Percentiles rank a stretch among this genome's conserved stretches.
Conservation (phyloP, 148 eudicot genomes). For the Vaccinium darrowii region DNA sequence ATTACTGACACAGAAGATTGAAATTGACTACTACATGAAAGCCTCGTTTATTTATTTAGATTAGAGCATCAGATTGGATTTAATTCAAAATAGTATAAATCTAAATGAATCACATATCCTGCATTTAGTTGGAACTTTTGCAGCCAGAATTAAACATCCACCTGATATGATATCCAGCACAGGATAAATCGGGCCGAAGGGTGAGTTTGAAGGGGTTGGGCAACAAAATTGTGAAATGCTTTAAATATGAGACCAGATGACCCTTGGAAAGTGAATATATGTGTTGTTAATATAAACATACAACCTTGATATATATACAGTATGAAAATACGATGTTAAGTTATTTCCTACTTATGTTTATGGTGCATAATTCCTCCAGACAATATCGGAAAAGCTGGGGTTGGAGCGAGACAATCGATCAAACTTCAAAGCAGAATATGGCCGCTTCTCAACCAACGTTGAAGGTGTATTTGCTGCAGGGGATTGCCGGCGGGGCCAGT, state of each 20-base stretch:
- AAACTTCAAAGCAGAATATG: constrained; percentile 60
- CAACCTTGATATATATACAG: neutral
- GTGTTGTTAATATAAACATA: neutral
- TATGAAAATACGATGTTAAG: constrained; percentile 24
- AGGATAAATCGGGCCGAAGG: neutral
- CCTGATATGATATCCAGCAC: neutral
- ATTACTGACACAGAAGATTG: neutral
- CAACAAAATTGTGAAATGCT: neutral
- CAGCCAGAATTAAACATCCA: neutral
- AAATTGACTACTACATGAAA: neutral
- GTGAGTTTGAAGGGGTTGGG: neutral
- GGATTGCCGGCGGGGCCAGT: constrained; percentile 94
- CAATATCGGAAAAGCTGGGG: constrained; percentile 74
- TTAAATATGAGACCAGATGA: neutral
- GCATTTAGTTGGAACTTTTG: neutral
- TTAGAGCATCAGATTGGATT: neutral
- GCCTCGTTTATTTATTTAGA: neutral
- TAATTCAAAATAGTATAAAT: neutral
- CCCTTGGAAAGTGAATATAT: neutral
- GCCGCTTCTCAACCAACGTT: constrained; percentile 57
- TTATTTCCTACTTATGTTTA: constrained; percentile 9
- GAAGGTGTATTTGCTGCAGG: constrained; percentile 97
- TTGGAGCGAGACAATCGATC: constrained; percentile 83
- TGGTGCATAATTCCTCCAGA: constrained; percentile 32
- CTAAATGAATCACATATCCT: neutral